A percentile compares a stretch with the other conserved stretches of the same genome.
These are phyloP conservation scores for Metschnikowia gelsemii DNA, from an alignment of 805 yeast species.

Conservation along the genomic window DNA sequence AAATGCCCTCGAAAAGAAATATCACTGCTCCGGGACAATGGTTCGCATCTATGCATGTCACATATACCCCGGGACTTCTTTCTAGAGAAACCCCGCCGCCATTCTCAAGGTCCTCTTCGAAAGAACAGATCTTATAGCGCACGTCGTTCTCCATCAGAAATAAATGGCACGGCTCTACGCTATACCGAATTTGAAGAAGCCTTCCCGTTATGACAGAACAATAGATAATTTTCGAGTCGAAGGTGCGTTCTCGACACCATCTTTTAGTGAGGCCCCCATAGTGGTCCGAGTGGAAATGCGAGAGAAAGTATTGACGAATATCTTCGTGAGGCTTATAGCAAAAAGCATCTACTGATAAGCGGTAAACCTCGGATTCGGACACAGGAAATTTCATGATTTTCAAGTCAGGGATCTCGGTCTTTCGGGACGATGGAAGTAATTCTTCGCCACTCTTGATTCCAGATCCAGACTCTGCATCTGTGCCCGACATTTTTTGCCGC, in stretches of 20 bases:
- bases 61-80: constrained; percentile 41
- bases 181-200: constrained; percentile 53
- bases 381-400: constrained; percentile 49
- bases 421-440: constrained; percentile 16
- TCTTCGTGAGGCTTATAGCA: constrained; percentile 45
- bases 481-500: constrained; percentile 2
- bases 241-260: constrained; percentile 56
- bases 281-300: constrained; percentile 94
- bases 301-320: constrained; percentile 56
- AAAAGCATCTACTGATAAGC: constrained; percentile 68
- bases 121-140: constrained; percentile 32
- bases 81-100: constrained; percentile 19
- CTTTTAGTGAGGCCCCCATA: constrained; percentile 79
- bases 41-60: constrained; percentile 76
- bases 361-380: constrained; percentile 22
- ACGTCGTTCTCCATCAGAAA: constrained; percentile 40
- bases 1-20: constrained; percentile 59
- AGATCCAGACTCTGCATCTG: no score
- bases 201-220: constrained; percentile 70
- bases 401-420: constrained; percentile 49
- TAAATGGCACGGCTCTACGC: constrained; percentile 51
- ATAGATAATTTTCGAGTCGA: constrained; percentile 59
- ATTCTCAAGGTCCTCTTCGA: constrained; percentile 6
- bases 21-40: constrained; percentile 97
- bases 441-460: no score